These are phyloP conservation scores for Mentha longifolia DNA, from an alignment of 257 asterid species.

Conservation along the genomic window DNA sequence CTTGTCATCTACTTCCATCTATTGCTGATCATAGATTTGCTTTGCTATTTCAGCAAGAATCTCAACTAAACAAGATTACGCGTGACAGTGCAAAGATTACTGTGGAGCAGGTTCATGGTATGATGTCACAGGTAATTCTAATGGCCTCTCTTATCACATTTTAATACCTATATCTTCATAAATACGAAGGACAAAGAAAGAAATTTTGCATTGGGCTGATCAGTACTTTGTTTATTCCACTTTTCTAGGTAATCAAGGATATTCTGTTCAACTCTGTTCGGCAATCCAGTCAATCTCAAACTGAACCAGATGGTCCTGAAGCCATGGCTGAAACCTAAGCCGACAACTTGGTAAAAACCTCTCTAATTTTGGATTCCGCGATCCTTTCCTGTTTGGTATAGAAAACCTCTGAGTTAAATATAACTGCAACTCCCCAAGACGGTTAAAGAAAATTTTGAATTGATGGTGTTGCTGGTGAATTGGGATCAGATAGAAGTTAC, in stretches of 20 bases:
- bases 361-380: not conserved
- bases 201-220: constrained; percentile 2
- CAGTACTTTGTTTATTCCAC: not conserved
- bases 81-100: constrained; percentile 95
- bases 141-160: not conserved
- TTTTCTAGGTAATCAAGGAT: constrained; percentile 88
- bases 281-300: constrained; percentile 54
- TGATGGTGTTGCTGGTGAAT: not conserved
- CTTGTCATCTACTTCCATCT: not conserved
- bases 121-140: constrained; percentile 91
- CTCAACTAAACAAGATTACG: constrained; percentile 87
- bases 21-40: not conserved
- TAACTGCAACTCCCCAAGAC: not conserved
- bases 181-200: not conserved
- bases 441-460: not conserved
- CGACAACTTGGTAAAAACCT: constrained; percentile 3
- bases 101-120: constrained; percentile 97
- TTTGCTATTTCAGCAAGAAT: constrained; percentile 70
- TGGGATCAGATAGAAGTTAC: not conserved
- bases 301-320: constrained; percentile 72
- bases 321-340: constrained; percentile 89
- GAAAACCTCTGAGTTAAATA: not conserved
- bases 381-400: not conserved
- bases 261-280: constrained; percentile 88
- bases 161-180: not conserved